Conservation (phyloP, 331 rosid species). For the Spiraea crenata region DNA sequence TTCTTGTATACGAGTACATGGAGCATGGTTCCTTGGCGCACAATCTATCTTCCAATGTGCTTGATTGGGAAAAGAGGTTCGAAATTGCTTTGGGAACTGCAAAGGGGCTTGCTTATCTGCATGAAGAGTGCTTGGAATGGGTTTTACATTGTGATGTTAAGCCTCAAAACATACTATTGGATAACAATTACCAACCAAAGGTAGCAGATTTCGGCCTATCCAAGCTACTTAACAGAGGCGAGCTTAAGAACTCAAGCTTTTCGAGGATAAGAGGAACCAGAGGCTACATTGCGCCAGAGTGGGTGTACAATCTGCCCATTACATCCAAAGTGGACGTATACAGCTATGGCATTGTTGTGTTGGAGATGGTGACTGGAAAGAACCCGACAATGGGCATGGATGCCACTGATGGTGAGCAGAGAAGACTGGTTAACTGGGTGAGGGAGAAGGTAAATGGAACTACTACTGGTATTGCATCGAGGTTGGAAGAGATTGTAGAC, state of each 20-base stretch:
- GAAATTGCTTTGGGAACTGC: constrained; percentile 66
- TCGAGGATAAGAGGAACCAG: constrained; percentile 72
- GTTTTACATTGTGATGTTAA: constrained; percentile 72
- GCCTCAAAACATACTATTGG: constrained; percentile 69
- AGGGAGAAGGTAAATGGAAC: constrained; percentile 28
- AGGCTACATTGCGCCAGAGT: constrained; percentile 84
- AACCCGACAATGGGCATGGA: neutral
- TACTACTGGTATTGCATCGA: neutral
- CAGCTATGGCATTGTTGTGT: constrained; percentile 63
- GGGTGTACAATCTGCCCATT: constrained; percentile 56
- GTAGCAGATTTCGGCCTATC: constrained; percentile 75
- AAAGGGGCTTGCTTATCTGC: constrained; percentile 63
- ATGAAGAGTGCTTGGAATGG: constrained; percentile 81
- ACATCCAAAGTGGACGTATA: constrained; percentile 75
- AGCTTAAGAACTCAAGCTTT: constrained; percentile 29
- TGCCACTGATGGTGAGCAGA: constrained; percentile 26
- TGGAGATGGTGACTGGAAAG: constrained; percentile 51
- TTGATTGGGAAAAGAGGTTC: constrained; percentile 59
- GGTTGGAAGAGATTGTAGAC: constrained; percentile 24
- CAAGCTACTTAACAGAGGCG: constrained; percentile 49
- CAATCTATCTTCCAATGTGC: constrained; percentile 30
- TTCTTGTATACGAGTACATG: constrained; percentile 56
- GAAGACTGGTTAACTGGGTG: constrained; percentile 44
- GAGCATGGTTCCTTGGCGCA: constrained; percentile 60
- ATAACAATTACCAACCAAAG: constrained; percentile 49